These are phyloP conservation scores for Pseudozyma thailandica DNA, from an alignment of 1,284 basidiomycete genomes.

Conservation along the genomic window DNA sequence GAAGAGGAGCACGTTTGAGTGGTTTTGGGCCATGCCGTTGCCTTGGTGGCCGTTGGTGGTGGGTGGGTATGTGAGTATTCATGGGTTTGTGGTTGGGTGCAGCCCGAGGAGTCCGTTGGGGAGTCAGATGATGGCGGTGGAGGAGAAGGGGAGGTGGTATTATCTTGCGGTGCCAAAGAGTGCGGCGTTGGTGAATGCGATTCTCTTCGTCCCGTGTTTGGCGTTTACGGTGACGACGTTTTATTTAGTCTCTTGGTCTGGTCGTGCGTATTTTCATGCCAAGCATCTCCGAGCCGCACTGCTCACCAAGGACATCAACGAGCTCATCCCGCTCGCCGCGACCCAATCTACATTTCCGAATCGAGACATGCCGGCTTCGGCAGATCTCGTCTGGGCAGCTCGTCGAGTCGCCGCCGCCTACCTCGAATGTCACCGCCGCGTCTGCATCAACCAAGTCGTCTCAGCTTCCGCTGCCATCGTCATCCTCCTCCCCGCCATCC, in stretches of 20 bases:
- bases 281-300: neutral
- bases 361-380: neutral
- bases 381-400: constrained; percentile 12
- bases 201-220: neutral
- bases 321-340: neutral
- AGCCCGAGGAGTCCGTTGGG: too few species aligned
- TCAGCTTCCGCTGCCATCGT: constrained; percentile 5
- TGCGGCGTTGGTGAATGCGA: neutral
- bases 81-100: constrained; percentile 1
- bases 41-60: constrained; percentile 5
- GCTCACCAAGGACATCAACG: constrained; percentile 3
- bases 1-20: constrained; percentile 3
- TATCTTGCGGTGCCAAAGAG: constrained; percentile 1
- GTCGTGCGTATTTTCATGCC: neutral
- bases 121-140: too few species aligned
- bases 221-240: neutral
- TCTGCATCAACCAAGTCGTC: constrained; percentile 9
- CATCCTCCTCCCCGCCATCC: neutral
- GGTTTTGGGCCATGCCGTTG: constrained; percentile 7
- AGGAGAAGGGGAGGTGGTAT: too few species aligned
- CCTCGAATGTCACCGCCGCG: constrained; percentile 6
- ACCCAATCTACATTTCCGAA: neutral
- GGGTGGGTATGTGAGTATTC: neutral
- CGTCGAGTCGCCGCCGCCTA: constrained; percentile 8
- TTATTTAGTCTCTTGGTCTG: neutral